These are phyloP conservation scores for Tricholoma sp. DNA, from an alignment of 768 basidiomycete genomes.

Conservation along the genomic window DNA sequence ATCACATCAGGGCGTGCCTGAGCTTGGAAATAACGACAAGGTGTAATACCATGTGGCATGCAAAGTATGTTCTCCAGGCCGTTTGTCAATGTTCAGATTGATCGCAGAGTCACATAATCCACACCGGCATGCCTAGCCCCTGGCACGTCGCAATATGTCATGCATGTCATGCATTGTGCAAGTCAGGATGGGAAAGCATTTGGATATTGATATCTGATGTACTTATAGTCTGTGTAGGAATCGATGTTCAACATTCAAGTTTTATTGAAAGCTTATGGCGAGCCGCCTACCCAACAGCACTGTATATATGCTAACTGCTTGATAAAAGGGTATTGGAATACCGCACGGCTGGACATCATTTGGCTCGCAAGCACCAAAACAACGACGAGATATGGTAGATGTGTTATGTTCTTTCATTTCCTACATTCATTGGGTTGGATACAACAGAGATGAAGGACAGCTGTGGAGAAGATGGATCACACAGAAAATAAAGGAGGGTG, in stretches of 20 bases:
- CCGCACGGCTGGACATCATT: not conserved
- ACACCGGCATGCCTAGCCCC: not conserved
- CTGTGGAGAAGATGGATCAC: conserved; percentile 8
- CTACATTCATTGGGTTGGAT: conserved; percentile 19
- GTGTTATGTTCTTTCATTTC: conserved; percentile 13
- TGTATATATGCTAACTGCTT: too few relatives aligned
- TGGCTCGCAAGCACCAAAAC: not conserved
- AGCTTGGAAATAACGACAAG: not conserved
- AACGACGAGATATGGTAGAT: not conserved
- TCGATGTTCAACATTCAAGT: too few relatives aligned
- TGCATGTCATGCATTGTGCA: too few relatives aligned
- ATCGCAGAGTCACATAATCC: not conserved
- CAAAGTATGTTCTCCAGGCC: too few relatives aligned
- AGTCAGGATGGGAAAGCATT: too few relatives aligned
- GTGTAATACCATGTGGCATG: too few relatives aligned
- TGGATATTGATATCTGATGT: too few relatives aligned
- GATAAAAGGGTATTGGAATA: not conserved
- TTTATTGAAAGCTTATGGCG: too few relatives aligned
- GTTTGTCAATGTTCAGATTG: not conserved
- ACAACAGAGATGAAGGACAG: conserved; percentile 18
- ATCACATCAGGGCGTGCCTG: too few relatives aligned
- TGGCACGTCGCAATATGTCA: not conserved
- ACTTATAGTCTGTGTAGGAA: too few relatives aligned
- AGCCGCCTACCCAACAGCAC: too few relatives aligned
- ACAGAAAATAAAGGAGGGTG: conserved; percentile 5